These are phyloP conservation scores for Hyphochytrium catenoides DNA, from an alignment of 352 stramenopile genomes.

Conservation along the genomic window DNA sequence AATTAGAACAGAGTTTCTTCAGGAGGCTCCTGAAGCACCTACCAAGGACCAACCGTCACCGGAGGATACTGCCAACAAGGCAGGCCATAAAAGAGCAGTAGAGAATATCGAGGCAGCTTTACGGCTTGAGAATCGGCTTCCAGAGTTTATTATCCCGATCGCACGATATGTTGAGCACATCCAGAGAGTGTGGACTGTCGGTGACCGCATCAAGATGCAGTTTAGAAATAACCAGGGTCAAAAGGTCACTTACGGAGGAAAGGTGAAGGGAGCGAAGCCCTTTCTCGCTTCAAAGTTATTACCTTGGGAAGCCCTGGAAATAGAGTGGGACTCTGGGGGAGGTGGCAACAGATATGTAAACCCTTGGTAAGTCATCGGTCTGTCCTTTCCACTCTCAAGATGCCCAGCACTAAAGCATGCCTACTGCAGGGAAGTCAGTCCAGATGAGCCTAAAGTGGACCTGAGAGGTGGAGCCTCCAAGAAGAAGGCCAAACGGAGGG, in stretches of 20 bases:
- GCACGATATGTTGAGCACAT: conserved; percentile 32
- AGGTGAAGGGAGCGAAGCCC: conserved; percentile 30
- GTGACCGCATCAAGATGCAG: conserved; percentile 44
- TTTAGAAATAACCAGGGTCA: conserved; percentile 38
- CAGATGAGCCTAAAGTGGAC: too few relatives aligned
- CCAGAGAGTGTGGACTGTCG: conserved; percentile 24
- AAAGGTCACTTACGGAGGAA: conserved; percentile 37
- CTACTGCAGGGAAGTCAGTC: too few relatives aligned
- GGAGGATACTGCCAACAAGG: conserved; percentile 14
- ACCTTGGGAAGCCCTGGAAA: conserved; percentile 43
- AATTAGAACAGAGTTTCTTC: too few relatives aligned
- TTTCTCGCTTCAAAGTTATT: conserved; percentile 28
- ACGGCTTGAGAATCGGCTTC: conserved; percentile 48
- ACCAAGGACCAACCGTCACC: conserved; percentile 5
- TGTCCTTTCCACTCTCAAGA: too few relatives aligned
- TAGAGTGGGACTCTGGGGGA: conserved; percentile 55
- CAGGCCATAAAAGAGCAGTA: neutral
- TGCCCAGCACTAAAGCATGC: too few relatives aligned
- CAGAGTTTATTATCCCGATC: conserved; percentile 36
- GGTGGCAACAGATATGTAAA: conserved; percentile 53
- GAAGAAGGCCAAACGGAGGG: too few relatives aligned
- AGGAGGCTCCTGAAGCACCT: neutral
- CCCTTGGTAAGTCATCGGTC: conserved; percentile 26
- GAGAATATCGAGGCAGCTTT: conserved; percentile 15
- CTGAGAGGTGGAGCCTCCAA: too few relatives aligned